phyloP scores from a whole-genome alignment of 768 basidiomycete genomes.

The Zangia roseola region DNA sequence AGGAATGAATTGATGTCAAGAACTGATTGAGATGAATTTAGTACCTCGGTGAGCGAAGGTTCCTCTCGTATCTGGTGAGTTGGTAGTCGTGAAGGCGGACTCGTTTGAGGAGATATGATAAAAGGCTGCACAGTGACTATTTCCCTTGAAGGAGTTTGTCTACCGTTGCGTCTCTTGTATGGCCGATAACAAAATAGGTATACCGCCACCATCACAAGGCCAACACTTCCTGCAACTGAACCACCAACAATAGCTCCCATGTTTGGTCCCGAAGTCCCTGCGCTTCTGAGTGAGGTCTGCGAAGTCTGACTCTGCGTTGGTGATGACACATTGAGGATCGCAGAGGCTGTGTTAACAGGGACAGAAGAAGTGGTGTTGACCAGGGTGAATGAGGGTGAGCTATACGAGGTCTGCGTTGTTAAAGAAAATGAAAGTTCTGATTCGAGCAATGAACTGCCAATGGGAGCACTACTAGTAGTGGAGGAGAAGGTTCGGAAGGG shows the following conservation, averaged over 20 bases:
- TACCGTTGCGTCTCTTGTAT: background rate
- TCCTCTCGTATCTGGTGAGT: background rate
- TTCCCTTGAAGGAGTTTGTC: background rate
- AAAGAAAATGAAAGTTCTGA: no score
- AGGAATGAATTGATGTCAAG: background rate
- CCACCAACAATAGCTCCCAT: constrained; percentile 8
- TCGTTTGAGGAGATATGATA: background rate
- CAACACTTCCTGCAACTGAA: constrained; percentile 1
- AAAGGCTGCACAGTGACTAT: constrained; percentile 4
- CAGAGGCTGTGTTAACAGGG: no score
- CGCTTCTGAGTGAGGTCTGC: background rate
- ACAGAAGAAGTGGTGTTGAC: no score
- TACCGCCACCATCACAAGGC: background rate
- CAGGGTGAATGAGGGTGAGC: no score
- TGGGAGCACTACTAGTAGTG: no score
- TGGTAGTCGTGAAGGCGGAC: background rate
- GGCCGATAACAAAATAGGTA: constrained; percentile 5
- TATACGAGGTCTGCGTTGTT: no score
- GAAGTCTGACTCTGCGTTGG: no score
- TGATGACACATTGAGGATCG: no score
- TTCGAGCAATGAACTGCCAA: no score
- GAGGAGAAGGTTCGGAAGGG: no score
- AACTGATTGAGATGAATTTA: background rate
- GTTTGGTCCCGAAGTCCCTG: background rate
- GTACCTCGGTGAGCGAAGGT: background rate